Conservation (phyloP, 2,329 filamentous ascomycete genomes). For the Penicillium sp. region DNA sequence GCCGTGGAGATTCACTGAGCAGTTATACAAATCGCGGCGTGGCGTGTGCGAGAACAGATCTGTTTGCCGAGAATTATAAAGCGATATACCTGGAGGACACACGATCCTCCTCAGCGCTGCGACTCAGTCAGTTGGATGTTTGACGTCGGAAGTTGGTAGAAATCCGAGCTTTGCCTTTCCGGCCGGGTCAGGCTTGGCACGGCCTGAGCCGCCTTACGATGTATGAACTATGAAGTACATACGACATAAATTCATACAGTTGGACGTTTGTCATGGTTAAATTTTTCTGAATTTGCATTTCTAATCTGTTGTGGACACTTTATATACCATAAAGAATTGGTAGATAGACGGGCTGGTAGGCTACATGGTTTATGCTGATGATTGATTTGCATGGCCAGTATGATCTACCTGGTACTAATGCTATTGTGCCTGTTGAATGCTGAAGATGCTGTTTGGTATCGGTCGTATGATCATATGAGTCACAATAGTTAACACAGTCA, state of each 20-base stretch:
- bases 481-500: background rate
- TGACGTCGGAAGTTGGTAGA: background rate
- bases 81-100: background rate
- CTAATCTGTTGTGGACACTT: too few relatives aligned
- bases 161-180: background rate
- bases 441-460: background rate
- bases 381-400: background rate
- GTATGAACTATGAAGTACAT: too few relatives aligned
- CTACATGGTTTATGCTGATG: too few relatives aligned
- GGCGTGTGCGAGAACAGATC: background rate
- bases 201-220: background rate
- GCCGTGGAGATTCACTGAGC: background rate
- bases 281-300: too few relatives aligned
- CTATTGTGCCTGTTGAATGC: background rate
- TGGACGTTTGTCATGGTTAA: too few relatives aligned
- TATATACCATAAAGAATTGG: too few relatives aligned
- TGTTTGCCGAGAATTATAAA: background rate
- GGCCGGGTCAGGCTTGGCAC: background rate
- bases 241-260: too few relatives aligned
- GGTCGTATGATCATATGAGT: background rate
- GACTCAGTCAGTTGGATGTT: background rate
- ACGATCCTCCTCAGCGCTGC: background rate
- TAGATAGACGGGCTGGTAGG: too few relatives aligned
- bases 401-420: too few relatives aligned
- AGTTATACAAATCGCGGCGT: background rate